Base-by-base conservation (phyloP, 257 asterid species). In the Solanum chaucha region DNA sequence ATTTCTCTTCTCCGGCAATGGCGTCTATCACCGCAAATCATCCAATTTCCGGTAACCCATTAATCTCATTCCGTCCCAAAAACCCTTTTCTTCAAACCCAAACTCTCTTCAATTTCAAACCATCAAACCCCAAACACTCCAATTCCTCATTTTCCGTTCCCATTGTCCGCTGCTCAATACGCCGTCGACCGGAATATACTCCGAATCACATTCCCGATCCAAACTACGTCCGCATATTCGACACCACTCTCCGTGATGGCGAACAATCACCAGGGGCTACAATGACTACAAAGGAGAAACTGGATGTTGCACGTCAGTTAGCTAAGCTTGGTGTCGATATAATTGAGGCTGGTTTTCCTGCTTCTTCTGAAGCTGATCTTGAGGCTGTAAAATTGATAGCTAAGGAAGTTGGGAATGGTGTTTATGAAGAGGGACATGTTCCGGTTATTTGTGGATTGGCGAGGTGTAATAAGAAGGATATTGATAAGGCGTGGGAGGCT, bases 201-300 rank as follows among this genome's bases (percentile, higher is more conserved):
- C 99, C 99, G 15, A 88, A 91, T 88, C 97, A 87, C 87, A 95
- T 95, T 51, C 86, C 95, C 36, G 99, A 95, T 93, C 95, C 99
- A 2, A 94, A 93, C 10, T 97, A 97, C 67, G 97, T 97, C 22
- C 97, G 99, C 35, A 91, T 97, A 9, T 97, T 95, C 86, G 99
- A 97, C 87, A 97, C 99, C 74, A 97, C 99, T 6, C 96, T 95
- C 90, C 97, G 99, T 24, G 99, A 97, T 87, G 99, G 99, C 36
- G 99, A 97, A 86, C 99, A 97, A 90, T 97, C 99, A 9, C 99
- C 99, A 22, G 99, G 99, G 13, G 99, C 99, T 87, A 97, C 99
- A 77, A 96, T 97, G 97, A 97, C 99, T 68, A 93, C 95, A 14
- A 92, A 95, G 89, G 98, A 97, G 92, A 97, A 97, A 93, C 94